A percentile compares a stretch with the other conserved stretches of the same genome.
Conservation (phyloP, 2,329 filamentous ascomycete genomes). For the Curvularia spicifera region DNA sequence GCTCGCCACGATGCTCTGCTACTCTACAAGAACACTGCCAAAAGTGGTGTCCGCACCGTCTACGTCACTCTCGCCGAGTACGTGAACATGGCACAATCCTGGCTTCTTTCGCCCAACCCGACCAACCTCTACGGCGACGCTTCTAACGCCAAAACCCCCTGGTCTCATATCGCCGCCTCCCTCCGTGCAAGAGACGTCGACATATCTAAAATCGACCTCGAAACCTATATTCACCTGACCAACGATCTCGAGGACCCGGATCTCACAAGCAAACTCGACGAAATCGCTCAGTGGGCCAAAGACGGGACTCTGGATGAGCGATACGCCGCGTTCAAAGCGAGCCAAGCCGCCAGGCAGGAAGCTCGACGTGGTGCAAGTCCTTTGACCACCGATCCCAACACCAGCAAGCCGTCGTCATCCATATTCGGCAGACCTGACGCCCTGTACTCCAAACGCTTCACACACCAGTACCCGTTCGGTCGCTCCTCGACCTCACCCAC, state of each 20-base stretch:
- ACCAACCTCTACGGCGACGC: background rate
- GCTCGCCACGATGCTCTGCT: background rate
- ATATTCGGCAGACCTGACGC: background rate
- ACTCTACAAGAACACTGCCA: conserved; percentile 4
- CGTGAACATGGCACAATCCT: background rate
- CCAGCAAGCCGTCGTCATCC: background rate
- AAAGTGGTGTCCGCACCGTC: background rate
- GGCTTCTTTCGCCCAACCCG: background rate
- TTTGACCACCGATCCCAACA: background rate
- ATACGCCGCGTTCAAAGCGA: background rate
- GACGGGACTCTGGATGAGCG: conserved; percentile 1
- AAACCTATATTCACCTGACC: background rate
- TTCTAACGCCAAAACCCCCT: background rate
- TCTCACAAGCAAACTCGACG: background rate
- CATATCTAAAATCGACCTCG: background rate
- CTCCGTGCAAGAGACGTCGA: background rate
- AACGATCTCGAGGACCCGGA: background rate
- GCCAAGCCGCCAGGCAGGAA: background rate
- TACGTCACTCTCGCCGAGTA: background rate
- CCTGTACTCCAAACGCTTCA: conserved; percentile 9
- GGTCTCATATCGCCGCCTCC: background rate
- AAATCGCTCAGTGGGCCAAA: background rate
- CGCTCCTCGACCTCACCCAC: background rate
- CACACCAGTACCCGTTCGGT: conserved; percentile 1
- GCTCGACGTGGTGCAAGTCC: background rate